Percentiles rank a stretch among this genome's conserved stretches.
phyloP scores from a whole-genome alignment of 2,329 filamentous ascomycete species.

The Colletotrichum plurivorum region DNA sequence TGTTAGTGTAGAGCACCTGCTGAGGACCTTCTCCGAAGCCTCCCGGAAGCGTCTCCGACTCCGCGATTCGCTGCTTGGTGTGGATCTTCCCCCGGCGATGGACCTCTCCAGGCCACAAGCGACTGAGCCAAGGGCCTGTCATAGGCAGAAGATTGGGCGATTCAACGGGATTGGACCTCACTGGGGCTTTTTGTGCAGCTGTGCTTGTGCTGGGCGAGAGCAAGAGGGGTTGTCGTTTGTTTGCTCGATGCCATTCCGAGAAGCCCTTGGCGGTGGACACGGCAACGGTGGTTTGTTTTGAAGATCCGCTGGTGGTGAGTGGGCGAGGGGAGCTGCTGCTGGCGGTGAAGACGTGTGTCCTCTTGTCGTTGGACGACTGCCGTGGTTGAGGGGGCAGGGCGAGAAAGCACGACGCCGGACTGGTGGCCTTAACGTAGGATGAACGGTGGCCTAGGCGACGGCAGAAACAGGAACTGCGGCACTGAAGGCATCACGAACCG shows the following conservation, averaged over 20 bases:
- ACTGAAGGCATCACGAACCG: too few relatives aligned
- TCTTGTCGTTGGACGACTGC: conserved; percentile 21
- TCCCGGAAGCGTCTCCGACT: conserved; percentile 24
- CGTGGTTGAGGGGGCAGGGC: neutral
- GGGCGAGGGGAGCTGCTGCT: conserved; percentile 4
- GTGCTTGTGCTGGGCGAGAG: conserved; percentile 14
- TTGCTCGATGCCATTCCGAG: neutral
- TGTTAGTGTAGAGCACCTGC: neutral
- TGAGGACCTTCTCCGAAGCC: conserved; percentile 17
- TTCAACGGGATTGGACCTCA: conserved; percentile 48
- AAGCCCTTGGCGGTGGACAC: conserved; percentile 26
- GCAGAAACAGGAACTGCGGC: neutral
- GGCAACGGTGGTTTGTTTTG: conserved; percentile 40
- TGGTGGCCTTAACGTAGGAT: neutral
- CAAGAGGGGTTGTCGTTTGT: neutral
- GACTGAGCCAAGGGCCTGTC: conserved; percentile 45
- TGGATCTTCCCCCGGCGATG: conserved; percentile 35
- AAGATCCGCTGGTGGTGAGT: conserved; percentile 29
- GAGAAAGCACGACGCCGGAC: too few relatives aligned
- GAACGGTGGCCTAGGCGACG: neutral
- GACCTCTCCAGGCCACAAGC: neutral
- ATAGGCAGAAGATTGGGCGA: conserved; percentile 48
- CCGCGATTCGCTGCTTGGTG: conserved; percentile 47
- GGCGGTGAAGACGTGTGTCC: conserved; percentile 29
- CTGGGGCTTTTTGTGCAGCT: neutral